Evolutionary conservation across 2,329 filamentous ascomycete genomes (phyloP), one percentile per base, ranked within the genome.

Genomic region (Fusarium domesticum): DNA sequence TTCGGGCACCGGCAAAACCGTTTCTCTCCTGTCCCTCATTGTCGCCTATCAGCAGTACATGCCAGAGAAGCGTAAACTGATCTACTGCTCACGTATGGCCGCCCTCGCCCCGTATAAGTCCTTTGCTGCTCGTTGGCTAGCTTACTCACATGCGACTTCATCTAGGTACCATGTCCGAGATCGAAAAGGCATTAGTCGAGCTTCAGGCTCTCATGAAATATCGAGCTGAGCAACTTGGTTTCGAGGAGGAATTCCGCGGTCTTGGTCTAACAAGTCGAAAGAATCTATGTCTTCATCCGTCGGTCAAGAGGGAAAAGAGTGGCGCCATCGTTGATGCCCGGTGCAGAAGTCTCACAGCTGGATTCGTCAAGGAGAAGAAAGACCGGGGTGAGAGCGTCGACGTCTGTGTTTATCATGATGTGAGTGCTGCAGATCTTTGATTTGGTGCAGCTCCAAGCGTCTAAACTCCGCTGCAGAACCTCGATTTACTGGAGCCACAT

Each of bases 281-380:
- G 72, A 98, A 98, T 58, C 69, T 98, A 25, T 98, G 95, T 65
- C 78, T 98, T 36, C 93, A 98, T 68, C 95, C 95, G 2, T 93
- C 89, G 0, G 93, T 98, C 25, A 96, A 92, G 70, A 80, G 89
- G 43, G 93, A 98, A 67, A 98, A 97, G 74, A 97, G 91, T 63
- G 95, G 93, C 6, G 80, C 84, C 4, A 80, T 98, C 6, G 93
- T 98, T 35, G 93, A 98, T 73, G 89, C 95, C n/a, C 80, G 91
- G 54, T 98, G 93, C 70, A 83, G 93, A 65, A 96, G 91, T 65
- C 73, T 98, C 51, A 98, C 95, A 1, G 95, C 95, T 6, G 91
- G 92, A 3, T 98, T 98, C 64, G 87, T 98, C 51, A 95, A 93
- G 64, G 93, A 97, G 66, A 96, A 96, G 73, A 98, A 95, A 66